A percentile compares a stretch with the other conserved stretches of the same genome.
Conservation (phyloP, 176 grass and related monocot species). For the Paspalum notatum region DNA sequence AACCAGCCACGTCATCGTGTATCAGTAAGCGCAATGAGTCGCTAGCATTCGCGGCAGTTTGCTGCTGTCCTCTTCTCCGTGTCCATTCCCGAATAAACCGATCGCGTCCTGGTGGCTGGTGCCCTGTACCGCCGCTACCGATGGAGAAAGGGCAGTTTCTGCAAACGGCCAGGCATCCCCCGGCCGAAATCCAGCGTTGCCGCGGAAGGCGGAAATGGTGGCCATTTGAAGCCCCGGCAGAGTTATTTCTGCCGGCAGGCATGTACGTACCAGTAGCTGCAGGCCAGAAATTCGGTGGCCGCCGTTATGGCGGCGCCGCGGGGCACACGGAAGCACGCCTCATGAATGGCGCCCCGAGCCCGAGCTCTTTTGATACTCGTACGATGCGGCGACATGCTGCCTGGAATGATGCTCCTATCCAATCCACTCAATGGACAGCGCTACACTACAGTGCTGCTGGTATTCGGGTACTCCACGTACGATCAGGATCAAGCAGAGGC, state of each 20-base stretch:
- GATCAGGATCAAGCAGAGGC: too few relatives aligned
- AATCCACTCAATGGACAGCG: too few relatives aligned
- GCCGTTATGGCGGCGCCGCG: not conserved
- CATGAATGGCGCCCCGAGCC: not conserved
- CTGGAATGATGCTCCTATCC: too few relatives aligned
- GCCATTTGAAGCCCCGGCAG: not conserved
- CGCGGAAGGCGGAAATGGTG: not conserved
- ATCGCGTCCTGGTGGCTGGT: not conserved
- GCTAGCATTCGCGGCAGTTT: too few relatives aligned
- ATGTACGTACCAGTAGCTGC: not conserved
- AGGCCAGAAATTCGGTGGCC: conserved; percentile 12
- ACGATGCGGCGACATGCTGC: too few relatives aligned
- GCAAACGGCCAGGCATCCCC: not conserved
- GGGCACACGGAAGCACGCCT: not conserved
- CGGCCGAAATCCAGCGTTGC: not conserved
- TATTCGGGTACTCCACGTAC: too few relatives aligned
- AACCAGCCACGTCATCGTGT: too few relatives aligned
- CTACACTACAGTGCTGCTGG: too few relatives aligned
- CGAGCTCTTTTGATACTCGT: not conserved
- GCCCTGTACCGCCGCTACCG: not conserved
- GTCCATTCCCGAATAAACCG: conserved; percentile 3
- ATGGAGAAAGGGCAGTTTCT: not conserved
- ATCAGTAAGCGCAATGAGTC: too few relatives aligned
- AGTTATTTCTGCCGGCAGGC: not conserved
- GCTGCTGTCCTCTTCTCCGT: not conserved